phyloP scores from a whole-genome alignment of 495 filamentous ascomycete species.

The Neurospora sp. region DNA sequence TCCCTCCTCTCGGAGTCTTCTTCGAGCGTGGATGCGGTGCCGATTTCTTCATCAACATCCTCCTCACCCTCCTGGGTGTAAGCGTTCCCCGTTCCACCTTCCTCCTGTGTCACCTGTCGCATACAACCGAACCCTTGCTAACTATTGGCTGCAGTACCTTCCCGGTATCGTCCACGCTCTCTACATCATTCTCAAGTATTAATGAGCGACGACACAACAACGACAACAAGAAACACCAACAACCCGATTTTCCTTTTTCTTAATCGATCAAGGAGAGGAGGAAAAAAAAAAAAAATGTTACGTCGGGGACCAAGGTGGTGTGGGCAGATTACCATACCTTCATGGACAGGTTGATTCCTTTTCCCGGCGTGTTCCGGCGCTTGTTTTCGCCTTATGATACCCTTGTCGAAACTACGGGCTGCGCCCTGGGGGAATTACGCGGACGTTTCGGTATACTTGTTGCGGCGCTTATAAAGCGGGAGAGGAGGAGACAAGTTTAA shows the following conservation, averaged over 20 bases:
- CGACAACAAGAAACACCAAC: not conserved
- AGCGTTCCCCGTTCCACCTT: slow-evolving; percentile 18
- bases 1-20: slow-evolving; percentile 84
- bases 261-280: not conserved
- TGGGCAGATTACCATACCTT: not conserved
- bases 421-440: not conserved
- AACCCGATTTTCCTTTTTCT: not conserved
- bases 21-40: slow-evolving; percentile 79
- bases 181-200: slow-evolving; percentile 44
- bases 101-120: not conserved
- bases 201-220: slow-evolving; percentile 1
- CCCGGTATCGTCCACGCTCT: slow-evolving; percentile 60
- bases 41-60: slow-evolving; percentile 87
- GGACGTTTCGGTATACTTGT: not conserved
- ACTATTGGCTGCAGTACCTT: slow-evolving; percentile 21
- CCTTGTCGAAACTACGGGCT: not conserved
- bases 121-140: not conserved
- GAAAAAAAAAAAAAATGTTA: not conserved
- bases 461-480: not conserved
- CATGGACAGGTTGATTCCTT: not conserved
- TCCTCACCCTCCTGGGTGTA: slow-evolving; percentile 73
- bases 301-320: not conserved
- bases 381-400: not conserved
- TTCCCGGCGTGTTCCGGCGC: not conserved
- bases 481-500: not conserved